Percentiles rank a stretch among this genome's conserved stretches.
Conservation (phyloP, 2,329 filamentous ascomycete species). For the Colletotrichum gloeosporioides region DNA sequence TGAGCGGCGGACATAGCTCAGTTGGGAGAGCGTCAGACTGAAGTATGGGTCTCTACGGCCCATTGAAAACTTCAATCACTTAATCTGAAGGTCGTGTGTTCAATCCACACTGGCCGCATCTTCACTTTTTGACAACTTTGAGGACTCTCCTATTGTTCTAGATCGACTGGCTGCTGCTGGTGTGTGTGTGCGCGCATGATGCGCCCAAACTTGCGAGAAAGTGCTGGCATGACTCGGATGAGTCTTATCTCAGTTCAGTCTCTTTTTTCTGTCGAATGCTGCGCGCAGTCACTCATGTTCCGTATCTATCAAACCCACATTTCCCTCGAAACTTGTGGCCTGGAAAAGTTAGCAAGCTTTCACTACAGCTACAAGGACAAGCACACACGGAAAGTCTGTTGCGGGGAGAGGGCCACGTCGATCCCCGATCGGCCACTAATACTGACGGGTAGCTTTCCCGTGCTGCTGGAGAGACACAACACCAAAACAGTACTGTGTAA, state of each 20-base stretch:
- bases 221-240: neutral
- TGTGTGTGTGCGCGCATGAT: neutral
- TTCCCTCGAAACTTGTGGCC: neutral
- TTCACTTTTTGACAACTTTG: neutral
- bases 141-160: neutral
- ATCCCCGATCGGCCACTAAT: neutral
- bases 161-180: neutral
- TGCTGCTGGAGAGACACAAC: neutral
- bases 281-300: neutral
- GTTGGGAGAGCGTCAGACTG: conserved; percentile 21
- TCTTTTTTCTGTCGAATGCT: neutral
- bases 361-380: neutral
- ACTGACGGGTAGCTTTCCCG: neutral
- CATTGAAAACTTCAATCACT: conserved; percentile 14
- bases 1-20: conserved; percentile 17
- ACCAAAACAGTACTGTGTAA: neutral
- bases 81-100: conserved; percentile 20
- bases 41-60: neutral
- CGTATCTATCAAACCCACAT: neutral
- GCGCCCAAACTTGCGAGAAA: neutral
- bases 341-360: neutral
- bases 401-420: neutral
- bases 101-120: conserved; percentile 21
- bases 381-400: neutral
- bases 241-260: neutral